These are phyloP conservation scores for Pseudozyma sp. DNA, from an alignment of 1,284 basidiomycete genomes.

Conservation along the genomic window DNA sequence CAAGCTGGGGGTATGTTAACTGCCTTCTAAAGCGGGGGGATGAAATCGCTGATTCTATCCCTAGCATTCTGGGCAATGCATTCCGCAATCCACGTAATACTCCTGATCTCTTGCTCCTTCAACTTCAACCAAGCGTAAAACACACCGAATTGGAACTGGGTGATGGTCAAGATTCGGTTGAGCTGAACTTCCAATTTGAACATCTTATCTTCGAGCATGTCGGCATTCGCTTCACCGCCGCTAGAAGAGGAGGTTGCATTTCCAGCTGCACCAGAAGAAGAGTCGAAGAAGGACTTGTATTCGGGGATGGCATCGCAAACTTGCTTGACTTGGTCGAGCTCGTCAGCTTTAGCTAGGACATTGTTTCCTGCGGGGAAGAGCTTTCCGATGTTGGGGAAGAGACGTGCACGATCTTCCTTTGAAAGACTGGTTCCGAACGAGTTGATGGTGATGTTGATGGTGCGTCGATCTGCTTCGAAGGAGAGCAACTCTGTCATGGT, in stretches of 20 bases:
- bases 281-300: slow-evolving; percentile 89
- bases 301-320: slow-evolving; percentile 90
- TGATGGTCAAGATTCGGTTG: slow-evolving; percentile 66
- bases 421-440: slow-evolving; percentile 94
- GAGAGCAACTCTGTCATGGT: slow-evolving; percentile 77
- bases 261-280: slow-evolving; percentile 17
- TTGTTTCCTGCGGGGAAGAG: slow-evolving; percentile 97
- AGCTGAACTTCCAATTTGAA: slow-evolving; percentile 89
- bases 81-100: slow-evolving; percentile 96
- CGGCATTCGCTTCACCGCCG: slow-evolving; percentile 71
- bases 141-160: slow-evolving; percentile 65
- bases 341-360: slow-evolving; percentile 90
- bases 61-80: slow-evolving; percentile 67
- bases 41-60: slow-evolving; percentile 49
- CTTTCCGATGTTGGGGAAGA: slow-evolving; percentile 93
- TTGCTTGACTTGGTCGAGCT: slow-evolving; percentile 89
- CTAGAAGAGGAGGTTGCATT: background rate
- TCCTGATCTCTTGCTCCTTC: slow-evolving; percentile 99
- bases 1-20: background rate
- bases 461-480: slow-evolving; percentile 96
- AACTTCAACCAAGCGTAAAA: slow-evolving; percentile 72
- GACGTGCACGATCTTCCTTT: slow-evolving; percentile 94
- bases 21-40: slow-evolving; percentile 30
- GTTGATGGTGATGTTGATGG: slow-evolving; percentile 99
- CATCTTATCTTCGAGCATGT: slow-evolving; percentile 88